Percentiles rank a stretch among this genome's conserved stretches.
Evolutionary conservation across 208 protist genomes (phyloP).

Genomic region (Acanthamoeba triangularis): DNA sequence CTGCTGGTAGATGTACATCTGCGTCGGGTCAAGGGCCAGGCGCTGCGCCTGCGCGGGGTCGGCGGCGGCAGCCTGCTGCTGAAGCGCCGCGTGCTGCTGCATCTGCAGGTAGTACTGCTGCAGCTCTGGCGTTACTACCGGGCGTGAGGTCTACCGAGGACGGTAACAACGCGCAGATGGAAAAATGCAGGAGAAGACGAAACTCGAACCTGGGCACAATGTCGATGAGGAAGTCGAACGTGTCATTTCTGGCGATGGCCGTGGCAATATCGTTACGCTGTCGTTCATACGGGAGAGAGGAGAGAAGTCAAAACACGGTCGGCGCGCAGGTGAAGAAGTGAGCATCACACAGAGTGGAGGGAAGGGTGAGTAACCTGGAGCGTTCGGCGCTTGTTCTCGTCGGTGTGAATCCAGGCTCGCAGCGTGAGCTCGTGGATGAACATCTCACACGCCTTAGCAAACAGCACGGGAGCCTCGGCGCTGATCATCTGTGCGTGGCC

Average conservation of each 20-base stretch:
- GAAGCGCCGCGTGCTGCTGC: background rate
- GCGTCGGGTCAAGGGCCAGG: background rate
- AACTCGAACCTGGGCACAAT: constrained; percentile 87
- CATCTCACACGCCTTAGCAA: constrained; percentile 91
- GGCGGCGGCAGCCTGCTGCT: background rate
- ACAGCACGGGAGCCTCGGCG: constrained; percentile 86
- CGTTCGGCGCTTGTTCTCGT: constrained; percentile 89
- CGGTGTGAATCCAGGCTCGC: constrained; percentile 88
- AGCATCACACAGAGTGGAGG: background rate
- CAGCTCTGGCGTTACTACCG: constrained; percentile 43
- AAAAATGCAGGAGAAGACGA: constrained; percentile 19
- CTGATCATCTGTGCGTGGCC: constrained; percentile 82
- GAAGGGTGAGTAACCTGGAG: constrained; percentile 77
- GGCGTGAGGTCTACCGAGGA: background rate
- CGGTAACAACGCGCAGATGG: no score
- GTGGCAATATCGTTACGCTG: constrained; percentile 88
- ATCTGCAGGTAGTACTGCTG: constrained; percentile 74
- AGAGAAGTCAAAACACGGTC: background rate
- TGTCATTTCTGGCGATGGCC: constrained; percentile 86
- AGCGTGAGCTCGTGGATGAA: constrained; percentile 90
- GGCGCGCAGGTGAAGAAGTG: background rate
- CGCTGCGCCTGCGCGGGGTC: background rate
- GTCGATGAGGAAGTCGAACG: constrained; percentile 92
- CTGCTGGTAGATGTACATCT: constrained; percentile 48
- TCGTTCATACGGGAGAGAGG: background rate